Base-by-base conservation (phyloP, 73 alveolate species). In the Symbiodinium pilosum region DNA sequence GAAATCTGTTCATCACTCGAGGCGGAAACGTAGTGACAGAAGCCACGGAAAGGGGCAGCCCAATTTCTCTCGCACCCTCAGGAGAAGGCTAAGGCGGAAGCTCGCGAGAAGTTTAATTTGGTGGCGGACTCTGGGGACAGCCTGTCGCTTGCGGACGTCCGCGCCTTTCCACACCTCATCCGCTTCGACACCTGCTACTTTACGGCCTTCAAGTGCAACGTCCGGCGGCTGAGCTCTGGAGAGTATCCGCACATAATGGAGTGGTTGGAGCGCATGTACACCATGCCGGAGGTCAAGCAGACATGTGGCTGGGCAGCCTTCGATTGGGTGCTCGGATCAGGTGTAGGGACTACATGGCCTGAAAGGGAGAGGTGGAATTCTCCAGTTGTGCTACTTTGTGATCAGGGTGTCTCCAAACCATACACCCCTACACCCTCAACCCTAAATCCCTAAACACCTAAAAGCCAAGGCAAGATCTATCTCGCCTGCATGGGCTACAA, bases 161-260 rank as follows among this genome's bases (percentile, higher is more conserved):
- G 86, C 44, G 86, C 86, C 18, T 75, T 75, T 26, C 86, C 86
- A 26, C 86, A 75, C 86, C 47, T 75, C 51, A 38, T 75, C 11
- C 42, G 86, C 42, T 75, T 75, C 47, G 86, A 75, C 47, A 39
- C 47, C 54, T 38, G 42, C 86, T 75, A 75, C 34, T 64, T 64
- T 36, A 64, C 77, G 77, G 77, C 77, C 77, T 64, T 64, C 77
- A 64, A 64, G 41, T 64, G 77, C 77, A 64, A 64, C 32, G 28
- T 64, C 32, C 77, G 77, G 38, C 77, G 77, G 11, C 77, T 64
- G 20, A 64, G 28, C 40, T 64, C 77, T 2, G 77, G 77, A 36
- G 77, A 64, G 28, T 64, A 64, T 36, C 77, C 77, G 7, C 77
- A 64, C 77, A 64, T 64, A 32, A 64, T 64, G 77, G 77, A 64